phyloP scores from a whole-genome alignment of 2,329 filamentous ascomycete species.

The Pseudocercospora macadamiae region DNA sequence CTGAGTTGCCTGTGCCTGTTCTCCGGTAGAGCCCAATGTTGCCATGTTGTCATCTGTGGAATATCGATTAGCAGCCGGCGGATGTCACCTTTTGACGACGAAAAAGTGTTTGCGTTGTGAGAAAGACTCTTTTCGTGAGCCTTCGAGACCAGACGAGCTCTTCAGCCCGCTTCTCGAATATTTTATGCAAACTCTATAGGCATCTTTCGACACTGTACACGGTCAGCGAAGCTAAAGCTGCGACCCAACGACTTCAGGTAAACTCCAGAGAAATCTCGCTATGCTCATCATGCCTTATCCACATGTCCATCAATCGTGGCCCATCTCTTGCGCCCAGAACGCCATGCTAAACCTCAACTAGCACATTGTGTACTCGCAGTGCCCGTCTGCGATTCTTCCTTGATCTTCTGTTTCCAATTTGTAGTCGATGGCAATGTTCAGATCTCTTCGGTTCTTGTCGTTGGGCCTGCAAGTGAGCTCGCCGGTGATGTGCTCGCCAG shows the following conservation, averaged over 20 bases:
- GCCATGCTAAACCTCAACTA: slow-evolving; percentile 29
- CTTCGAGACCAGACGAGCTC: no score
- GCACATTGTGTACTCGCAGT: slow-evolving; percentile 76
- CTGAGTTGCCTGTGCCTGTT: no score
- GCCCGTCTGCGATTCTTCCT: slow-evolving; percentile 68
- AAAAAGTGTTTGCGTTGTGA: no score
- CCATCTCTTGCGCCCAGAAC: slow-evolving; percentile 8
- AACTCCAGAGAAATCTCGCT: slow-evolving; percentile 13
- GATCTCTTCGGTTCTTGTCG: slow-evolving; percentile 88
- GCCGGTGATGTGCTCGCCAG: slow-evolving; percentile 78
- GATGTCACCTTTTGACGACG: no score
- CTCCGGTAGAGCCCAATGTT: no score
- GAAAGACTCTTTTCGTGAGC: no score
- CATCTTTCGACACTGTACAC: slow-evolving; percentile 16
- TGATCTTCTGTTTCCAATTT: slow-evolving; percentile 75
- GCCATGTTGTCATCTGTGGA: no score
- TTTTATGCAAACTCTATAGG: no score
- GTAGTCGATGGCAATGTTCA: slow-evolving; percentile 89
- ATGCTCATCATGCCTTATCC: slow-evolving; percentile 26
- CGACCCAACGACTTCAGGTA: slow-evolving; percentile 32
- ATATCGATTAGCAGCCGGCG: no score
- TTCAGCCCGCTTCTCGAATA: no score
- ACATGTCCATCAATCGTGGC: slow-evolving; percentile 15
- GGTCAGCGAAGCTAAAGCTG: slow-evolving; percentile 44
- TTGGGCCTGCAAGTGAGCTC: slow-evolving; percentile 83